phyloP scores from a whole-genome alignment of 371 early-diverging fungal genomes.

The Nematocida sp. region DNA sequence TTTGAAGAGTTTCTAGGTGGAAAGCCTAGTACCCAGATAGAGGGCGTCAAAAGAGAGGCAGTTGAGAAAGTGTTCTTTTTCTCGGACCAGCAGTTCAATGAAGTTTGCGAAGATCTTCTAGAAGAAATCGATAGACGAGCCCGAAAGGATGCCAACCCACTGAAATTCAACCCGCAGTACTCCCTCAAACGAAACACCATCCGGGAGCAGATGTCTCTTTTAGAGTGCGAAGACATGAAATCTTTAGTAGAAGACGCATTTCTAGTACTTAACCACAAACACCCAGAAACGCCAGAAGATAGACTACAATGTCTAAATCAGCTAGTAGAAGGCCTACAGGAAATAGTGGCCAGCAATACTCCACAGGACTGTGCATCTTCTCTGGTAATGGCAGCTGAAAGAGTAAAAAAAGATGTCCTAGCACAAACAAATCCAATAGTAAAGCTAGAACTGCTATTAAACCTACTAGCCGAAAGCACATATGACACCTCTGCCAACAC shows the following conservation, averaged over 20 bases:
- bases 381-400: not conserved
- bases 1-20: constrained; percentile 26
- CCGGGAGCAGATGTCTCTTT: constrained; percentile 49
- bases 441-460: not conserved
- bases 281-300: constrained; percentile 33
- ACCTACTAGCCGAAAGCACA: not conserved
- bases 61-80: constrained; percentile 59
- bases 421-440: not conserved
- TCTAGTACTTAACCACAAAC: constrained; percentile 56
- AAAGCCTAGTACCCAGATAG: constrained; percentile 2
- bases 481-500: not conserved
- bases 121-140: constrained; percentile 61
- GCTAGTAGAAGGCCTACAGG: constrained; percentile 51
- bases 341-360: constrained; percentile 46
- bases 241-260: constrained; percentile 61
- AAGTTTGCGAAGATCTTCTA: constrained; percentile 60
- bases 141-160: not conserved
- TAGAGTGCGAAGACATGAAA: constrained; percentile 58
- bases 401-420: not conserved
- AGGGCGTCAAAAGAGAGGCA: constrained; percentile 53
- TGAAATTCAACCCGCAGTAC: constrained; percentile 11
- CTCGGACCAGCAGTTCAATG: constrained; percentile 54
- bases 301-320: constrained; percentile 40
- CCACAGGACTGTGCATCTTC: not conserved
- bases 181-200: constrained; percentile 41